Base-by-base conservation (phyloP, 169 alveolate genomes). In the Cryptosporidium bovis region DNA sequence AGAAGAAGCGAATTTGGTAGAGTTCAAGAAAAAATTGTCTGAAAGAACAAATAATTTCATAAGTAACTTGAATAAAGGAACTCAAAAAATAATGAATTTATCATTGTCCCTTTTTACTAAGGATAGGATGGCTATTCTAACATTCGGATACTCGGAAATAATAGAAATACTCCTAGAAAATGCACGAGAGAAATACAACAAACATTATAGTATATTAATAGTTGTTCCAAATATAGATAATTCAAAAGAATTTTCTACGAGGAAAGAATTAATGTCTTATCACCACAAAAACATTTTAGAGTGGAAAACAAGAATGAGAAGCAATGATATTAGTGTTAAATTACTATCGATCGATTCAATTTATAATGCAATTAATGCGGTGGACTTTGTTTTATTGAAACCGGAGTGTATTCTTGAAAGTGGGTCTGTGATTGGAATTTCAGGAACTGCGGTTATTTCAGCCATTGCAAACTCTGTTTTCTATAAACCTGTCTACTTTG, bases 291-390 rank as follows among this genome's bases (percentile, higher is more conserved):
- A 77, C 29, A 20, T 77, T 10, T 24, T 7, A 31, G 87, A 77
- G 64, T 77, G 87, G 87, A 62, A 60, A 40, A 50, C 16, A 7
- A 44, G 48, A 31, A 40, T 77, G 27, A 44, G 3, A 27, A 44
- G n/a, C 1, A 60, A 16, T 7, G 87, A 71, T 2, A 24, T 77
- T 60, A 60, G 12, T 44, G 69, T 77, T 60, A 34, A 68, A 29
- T 15, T 46, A 15, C 3, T 77, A 58, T n/a, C 87, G 8, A 56
- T 77, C 16, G 87, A 77, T 27, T 56, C 87, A 16, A 56, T 77
- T 27, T 77, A 77, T 34, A 77, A 77, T 77, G 87, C 71, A 40
- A 77, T 77, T 71, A 77, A 56, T 60, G 29, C 56, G 7, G 87
- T 77, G 18, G 87, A 77, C 8, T 77, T 77, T 46, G 87, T 77